phyloP scores from a whole-genome alignment of 768 basidiomycete genomes.

The Boletus rubescentipes region DNA sequence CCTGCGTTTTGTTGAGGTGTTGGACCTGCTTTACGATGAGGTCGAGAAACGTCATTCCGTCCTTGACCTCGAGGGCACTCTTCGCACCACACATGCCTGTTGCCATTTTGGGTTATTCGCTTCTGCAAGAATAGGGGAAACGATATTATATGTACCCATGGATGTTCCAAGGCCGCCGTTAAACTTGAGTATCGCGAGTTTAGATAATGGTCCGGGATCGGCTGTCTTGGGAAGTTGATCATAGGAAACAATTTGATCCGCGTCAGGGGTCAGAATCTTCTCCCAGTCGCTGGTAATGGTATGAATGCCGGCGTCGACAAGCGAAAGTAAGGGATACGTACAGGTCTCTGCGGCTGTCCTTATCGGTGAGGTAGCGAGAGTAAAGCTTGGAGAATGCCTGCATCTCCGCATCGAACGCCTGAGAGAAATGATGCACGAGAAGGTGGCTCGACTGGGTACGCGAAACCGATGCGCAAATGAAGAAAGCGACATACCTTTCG shows the following conservation, averaged over 20 bases:
- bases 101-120: background rate
- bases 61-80: constrained; percentile 92
- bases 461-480: constrained; percentile 37
- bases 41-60: constrained; percentile 98
- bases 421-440: constrained; percentile 6
- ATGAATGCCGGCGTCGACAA: constrained; percentile 4
- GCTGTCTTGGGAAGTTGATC: constrained; percentile 58
- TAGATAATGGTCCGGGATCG: constrained; percentile 73
- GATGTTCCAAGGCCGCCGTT: constrained; percentile 93
- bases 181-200: constrained; percentile 93
- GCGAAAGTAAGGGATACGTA: constrained; percentile 39
- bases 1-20: constrained; percentile 83
- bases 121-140: background rate
- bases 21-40: constrained; percentile 93
- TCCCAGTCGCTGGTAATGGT: constrained; percentile 72
- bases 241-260: constrained; percentile 86
- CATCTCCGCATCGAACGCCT: constrained; percentile 90
- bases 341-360: constrained; percentile 86
- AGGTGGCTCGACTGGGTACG: constrained; percentile 26
- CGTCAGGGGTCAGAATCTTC: constrained; percentile 81
- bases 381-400: constrained; percentile 95
- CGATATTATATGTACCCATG: constrained; percentile 56
- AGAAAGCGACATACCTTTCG: constrained; percentile 50
- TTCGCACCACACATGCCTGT: constrained; percentile 84
- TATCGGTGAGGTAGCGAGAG: constrained; percentile 89